Base-by-base conservation (phyloP, 805 yeast species). In the Candida insectorum region DNA sequence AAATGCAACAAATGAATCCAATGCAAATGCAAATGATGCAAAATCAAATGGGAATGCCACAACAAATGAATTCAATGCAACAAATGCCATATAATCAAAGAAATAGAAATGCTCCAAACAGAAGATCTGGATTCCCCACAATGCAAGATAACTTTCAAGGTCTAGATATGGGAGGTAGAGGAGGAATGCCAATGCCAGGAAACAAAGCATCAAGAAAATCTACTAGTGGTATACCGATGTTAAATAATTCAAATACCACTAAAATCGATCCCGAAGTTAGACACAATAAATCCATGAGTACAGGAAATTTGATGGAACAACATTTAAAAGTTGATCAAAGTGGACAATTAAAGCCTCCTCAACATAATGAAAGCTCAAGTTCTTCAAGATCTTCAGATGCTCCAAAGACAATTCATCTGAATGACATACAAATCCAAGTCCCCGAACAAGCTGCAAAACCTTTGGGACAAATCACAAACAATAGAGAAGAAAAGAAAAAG, bases 101-200 rank as follows among this genome's bases (percentile, higher is more conserved):
- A 17, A 54, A 60, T 17, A 62, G 60, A 44, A 54, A 52, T 32
- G 47, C 34, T 19, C 23, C 23, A 20, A 61, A 58, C 39, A 59
- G 71, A 28, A 53, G 69, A 19, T 62, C 69, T 0, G 60, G 50
- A 6, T 56, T 54, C 41, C 59, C 64, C 5, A 28, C 41, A 13
- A 52, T 60, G 51, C 49, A 50, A 14, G 60, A 58, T n/a, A 39
- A 41, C 15, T 30, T 54, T 16, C 53, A 52, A 8, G 60, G 58
- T 2, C 34, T 64, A 13, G 72, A 65, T 46, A 54, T 62, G 53
- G 71, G 71, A 10, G 71, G 70, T n/a, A 52, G 71, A 44, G 72
- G 69, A 14, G 72, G 72, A 6, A 66, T 66, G 72, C 71, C 71
- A 2, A 59, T 58, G 58, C 58, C 65, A 6, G 48, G 47, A n/a